These are phyloP conservation scores for Cryptosporidium parvum DNA, from an alignment of 169 alveolate species.

Conservation along the genomic window DNA sequence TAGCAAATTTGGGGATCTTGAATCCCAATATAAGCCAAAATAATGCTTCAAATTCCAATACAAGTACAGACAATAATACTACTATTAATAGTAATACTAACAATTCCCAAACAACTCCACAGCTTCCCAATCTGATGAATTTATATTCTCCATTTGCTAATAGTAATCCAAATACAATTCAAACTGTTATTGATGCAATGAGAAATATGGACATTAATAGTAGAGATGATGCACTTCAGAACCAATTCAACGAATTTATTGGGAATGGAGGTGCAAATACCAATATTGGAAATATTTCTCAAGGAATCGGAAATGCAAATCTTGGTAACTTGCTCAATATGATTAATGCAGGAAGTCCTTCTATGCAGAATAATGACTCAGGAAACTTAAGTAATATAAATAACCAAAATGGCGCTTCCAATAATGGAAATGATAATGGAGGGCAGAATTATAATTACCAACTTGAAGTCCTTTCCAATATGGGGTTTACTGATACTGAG, in stretches of 20 bases:
- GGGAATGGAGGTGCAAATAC: not conserved
- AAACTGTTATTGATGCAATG: slow-evolving; percentile 71
- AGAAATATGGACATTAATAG: slow-evolving; percentile 51
- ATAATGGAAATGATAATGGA: not conserved
- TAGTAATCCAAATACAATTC: slow-evolving; percentile 8
- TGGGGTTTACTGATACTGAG: slow-evolving; percentile 86
- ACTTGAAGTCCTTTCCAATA: slow-evolving; percentile 82
- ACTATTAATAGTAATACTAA: not conserved
- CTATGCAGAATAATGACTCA: not conserved
- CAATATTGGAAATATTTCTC: not conserved
- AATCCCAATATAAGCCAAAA: not conserved
- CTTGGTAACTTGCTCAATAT: slow-evolving; percentile 30
- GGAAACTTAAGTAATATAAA: slow-evolving; percentile 4
- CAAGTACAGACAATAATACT: not conserved
- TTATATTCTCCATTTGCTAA: not conserved
- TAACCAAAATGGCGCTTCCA: not conserved
- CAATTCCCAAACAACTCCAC: slow-evolving; percentile 5
- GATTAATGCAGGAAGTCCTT: slow-evolving; percentile 26
- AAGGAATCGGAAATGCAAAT: not conserved
- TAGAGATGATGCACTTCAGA: not conserved
- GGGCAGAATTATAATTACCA: slow-evolving; percentile 74
- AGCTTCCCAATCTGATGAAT: slow-evolving; percentile 19
- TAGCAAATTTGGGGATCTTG: not conserved
- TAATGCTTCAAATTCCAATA: not conserved
- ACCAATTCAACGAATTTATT: not conserved